Base-by-base conservation (phyloP, 805 yeast genomes). In the Kregervanrija pseudodelftensis region DNA sequence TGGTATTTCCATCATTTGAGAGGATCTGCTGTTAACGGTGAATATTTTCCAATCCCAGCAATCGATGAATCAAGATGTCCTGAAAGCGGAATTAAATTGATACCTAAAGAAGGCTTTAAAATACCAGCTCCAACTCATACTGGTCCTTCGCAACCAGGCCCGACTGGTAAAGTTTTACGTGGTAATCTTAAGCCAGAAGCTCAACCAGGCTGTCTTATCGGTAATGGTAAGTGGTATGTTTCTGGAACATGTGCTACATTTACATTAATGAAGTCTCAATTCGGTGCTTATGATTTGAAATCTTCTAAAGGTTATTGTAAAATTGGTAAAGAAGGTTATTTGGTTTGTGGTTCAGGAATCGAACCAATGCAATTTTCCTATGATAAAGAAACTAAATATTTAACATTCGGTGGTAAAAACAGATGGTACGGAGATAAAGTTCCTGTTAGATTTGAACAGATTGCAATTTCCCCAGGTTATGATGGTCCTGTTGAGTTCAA, bases 211-310 rank as follows among this genome's bases (percentile, higher is more conserved):
- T 87, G 96, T 64, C 66, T 91, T 47, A 91, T 90, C 56, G 77
- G 85, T 48, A 85, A 78, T 56, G 99, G 99, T 4, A 75, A 79
- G 52, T 90, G 95, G 93, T 86, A 82, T 65, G 59, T 74, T 4
- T 70, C 73, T 13, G 96, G 96, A 1, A 78, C 93, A 0, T 91
- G 97, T 63, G 98, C 96, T 4, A 79, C 83, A 5, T 90, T 72
- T 65, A 71, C 71, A 22, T 54, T 85, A 22, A 56, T 63, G 31
- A 72, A 79, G 43, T 77, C 83, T 31, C 74, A 75, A 32, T 79
- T 78, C 62, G 93, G 93, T 3, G 93, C 93, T n/a, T 75, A 77
- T 55, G 74, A 79, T 46, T 57, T 90, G 38, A 72, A 72, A 48
- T 75, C 93, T 1, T 77, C 86, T 35, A 79, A 75, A 54, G 97